These are phyloP conservation scores for Penicillium canescens DNA, from an alignment of 495 filamentous ascomycete genomes.

Conservation along the genomic window DNA sequence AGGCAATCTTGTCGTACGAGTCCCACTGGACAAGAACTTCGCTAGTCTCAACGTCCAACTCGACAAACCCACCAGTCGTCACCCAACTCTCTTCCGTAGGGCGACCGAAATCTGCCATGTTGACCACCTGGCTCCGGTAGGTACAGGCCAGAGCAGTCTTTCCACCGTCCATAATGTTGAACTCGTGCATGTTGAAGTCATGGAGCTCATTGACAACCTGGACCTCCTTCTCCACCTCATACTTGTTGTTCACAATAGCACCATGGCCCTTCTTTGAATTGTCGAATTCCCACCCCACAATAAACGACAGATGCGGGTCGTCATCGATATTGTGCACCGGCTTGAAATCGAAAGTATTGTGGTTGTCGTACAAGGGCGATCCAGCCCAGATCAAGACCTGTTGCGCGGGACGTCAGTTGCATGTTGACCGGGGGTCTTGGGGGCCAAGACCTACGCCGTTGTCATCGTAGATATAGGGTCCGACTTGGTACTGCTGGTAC, in stretches of 20 bases:
- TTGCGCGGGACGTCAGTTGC: slow-evolving; percentile 3
- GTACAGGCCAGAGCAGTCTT: slow-evolving; percentile 46
- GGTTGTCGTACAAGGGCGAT: slow-evolving; percentile 35
- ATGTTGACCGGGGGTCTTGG: background rate
- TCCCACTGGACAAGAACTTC: slow-evolving; percentile 50
- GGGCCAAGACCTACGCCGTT: slow-evolving; percentile 30
- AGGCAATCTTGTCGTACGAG: slow-evolving; percentile 39
- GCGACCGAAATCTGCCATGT: slow-evolving; percentile 47
- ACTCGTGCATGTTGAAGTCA: slow-evolving; percentile 53
- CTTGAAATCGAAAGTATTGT: slow-evolving; percentile 43
- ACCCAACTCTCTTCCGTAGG: slow-evolving; percentile 40
- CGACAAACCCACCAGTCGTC: slow-evolving; percentile 40
- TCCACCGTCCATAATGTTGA: slow-evolving; percentile 43
- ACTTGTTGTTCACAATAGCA: slow-evolving; percentile 35
- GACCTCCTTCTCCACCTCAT: slow-evolving; percentile 38
- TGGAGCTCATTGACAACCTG: slow-evolving; percentile 36
- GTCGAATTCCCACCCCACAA: slow-evolving; percentile 41
- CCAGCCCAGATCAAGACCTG: slow-evolving; percentile 45
- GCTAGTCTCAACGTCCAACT: slow-evolving; percentile 48
- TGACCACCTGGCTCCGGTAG: slow-evolving; percentile 43
- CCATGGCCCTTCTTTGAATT: slow-evolving; percentile 33
- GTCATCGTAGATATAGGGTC: slow-evolving; percentile 45
- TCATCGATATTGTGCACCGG: slow-evolving; percentile 37
- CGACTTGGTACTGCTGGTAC: slow-evolving; percentile 43
- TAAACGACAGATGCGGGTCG: slow-evolving; percentile 45